Conservation (phyloP, 139 green algal species). For the Trebouxia sp. region DNA sequence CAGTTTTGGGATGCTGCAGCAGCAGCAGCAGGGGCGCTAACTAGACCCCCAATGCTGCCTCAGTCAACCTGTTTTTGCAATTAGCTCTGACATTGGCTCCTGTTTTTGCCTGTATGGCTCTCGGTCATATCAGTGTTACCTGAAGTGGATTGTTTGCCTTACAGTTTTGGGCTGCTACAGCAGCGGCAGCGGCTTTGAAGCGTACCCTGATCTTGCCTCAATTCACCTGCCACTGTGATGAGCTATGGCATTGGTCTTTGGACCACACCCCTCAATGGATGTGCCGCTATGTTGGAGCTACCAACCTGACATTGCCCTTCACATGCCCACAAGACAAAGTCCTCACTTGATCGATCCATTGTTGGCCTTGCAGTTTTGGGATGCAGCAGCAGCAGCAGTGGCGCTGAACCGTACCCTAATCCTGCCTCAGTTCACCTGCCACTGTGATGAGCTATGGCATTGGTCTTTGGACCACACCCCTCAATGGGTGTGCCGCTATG, state of each 20-base stretch:
- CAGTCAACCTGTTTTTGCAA: no score
- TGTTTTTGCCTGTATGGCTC: no score
- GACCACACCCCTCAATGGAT: no score
- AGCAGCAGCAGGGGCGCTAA: no score
- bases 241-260: not conserved
- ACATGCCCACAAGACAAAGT: not conserved
- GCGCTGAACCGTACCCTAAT: conserved; percentile 17
- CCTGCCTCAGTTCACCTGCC: conserved; percentile 3
- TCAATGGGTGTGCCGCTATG: not conserved
- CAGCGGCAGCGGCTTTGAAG: not conserved
- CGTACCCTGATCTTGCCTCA: not conserved
- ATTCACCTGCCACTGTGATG: not conserved
- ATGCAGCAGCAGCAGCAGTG: conserved; percentile 20
- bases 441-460: conserved; percentile 21
- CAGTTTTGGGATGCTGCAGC: not conserved
- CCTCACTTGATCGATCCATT: no score
- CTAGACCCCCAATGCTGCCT: no score
- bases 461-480: not conserved
- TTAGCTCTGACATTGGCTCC: no score
- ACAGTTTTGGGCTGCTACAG: not conserved
- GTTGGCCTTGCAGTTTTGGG: conserved; percentile 28
- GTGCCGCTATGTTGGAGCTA: no score
- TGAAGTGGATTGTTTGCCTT: no score
- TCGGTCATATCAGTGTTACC: no score
- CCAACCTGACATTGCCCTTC: not conserved